These are phyloP conservation scores for Pyronema omphalodes DNA, from an alignment of 495 filamentous ascomycete species.

Conservation along the genomic window DNA sequence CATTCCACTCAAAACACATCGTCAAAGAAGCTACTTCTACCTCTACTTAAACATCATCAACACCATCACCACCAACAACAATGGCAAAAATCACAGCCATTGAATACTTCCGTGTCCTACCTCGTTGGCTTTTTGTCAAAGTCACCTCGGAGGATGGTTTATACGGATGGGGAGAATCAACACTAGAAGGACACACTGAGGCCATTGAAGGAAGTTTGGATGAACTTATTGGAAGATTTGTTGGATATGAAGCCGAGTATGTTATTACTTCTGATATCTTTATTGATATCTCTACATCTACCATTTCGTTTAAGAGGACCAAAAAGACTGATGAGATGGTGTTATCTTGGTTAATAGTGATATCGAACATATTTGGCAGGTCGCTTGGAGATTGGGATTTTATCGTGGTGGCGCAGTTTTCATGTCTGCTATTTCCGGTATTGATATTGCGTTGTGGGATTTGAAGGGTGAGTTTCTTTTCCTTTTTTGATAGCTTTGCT, in stretches of 20 bases:
- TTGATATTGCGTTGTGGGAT: constrained; percentile 76
- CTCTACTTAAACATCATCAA: too few species aligned
- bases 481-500: too few species aligned
- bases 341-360: too few species aligned
- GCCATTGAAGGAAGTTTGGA: constrained; percentile 60
- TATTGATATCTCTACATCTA: constrained; percentile 1
- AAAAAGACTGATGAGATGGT: not conserved
- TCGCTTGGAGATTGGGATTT: constrained; percentile 48
- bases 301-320: not conserved
- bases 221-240: constrained; percentile 42
- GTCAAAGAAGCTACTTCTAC: too few species aligned
- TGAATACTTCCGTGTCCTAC: constrained; percentile 57
- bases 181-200: constrained; percentile 56
- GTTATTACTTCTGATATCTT: too few species aligned
- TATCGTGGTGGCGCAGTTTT: constrained; percentile 73
- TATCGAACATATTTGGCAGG: constrained; percentile 70
- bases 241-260: constrained; percentile 57
- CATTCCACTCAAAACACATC: too few species aligned
- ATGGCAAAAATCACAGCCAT: constrained; percentile 53
- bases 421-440: constrained; percentile 60
- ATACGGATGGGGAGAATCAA: constrained; percentile 64
- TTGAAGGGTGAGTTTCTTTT: constrained; percentile 36
- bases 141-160: constrained; percentile 44
- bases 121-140: constrained; percentile 68
- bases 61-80: too few species aligned